Evolutionary conservation across 2,329 filamentous ascomycete species (phyloP), one percentile per base, ranked within the genome.

Genomic region (Sporothrix euskadiensis): DNA sequence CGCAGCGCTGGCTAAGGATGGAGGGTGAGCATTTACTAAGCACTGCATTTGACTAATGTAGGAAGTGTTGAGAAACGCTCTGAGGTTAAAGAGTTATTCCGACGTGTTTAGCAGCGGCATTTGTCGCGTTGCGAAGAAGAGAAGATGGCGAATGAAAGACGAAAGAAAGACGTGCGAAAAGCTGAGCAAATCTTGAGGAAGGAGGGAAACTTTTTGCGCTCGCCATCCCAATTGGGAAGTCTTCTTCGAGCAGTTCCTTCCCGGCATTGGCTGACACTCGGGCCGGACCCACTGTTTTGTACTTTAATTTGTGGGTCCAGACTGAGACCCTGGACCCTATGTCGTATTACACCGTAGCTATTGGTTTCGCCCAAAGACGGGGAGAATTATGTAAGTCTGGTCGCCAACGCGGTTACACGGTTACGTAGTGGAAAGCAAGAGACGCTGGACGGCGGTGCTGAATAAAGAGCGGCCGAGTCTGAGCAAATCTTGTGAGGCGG

Each of bases 161-260:
- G 35, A 35, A 35, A 35, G 8, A 35, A 35, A 56, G 32, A 41
- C 9, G n/a, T 9, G 16, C 35, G 22, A 22, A 22, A 12, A 39
- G 35, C 59, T 71, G 44, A 71, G 57, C 56, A 65, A 71, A 59
- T n/a, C 19, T 7, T 12, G 35, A 41, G 30, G n/a, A 49, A 16
- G 19, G 30, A 41, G 19, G 57, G 57, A 22, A 71, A 71, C 57
- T 65, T 63, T 65, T 65, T 71, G 69, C 69, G 69, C 69, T 44
- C 26, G 22, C 10, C 10, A 41, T 66, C 63, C 61, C 39, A 32
- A 66, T 49, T 47, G 14, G 63, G 63, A 26, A 65, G 59, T 41
- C 35, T n/a, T 26, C 35, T 22, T 44, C n/a, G 59, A 12, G 19
- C n/a, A 2, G 6, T 44, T 41, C 59, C 44, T 35, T 4, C 59